These are phyloP conservation scores for Lenzites betulinus DNA, from an alignment of 768 basidiomycete species.

Conservation along the genomic window DNA sequence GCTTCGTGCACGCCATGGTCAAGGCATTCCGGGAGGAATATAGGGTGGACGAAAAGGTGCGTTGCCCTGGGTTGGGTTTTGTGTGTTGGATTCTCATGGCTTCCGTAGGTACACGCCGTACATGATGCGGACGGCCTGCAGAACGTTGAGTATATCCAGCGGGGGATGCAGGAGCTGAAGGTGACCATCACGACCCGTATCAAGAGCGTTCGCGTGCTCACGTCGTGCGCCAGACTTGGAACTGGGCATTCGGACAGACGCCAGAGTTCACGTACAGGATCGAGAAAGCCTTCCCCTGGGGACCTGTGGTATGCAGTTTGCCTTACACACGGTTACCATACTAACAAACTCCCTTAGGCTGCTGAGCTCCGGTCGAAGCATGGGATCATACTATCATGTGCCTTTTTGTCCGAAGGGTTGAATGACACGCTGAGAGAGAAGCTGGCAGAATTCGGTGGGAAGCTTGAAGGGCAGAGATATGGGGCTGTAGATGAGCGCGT, in stretches of 20 bases:
- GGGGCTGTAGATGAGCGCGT: slow-evolving; percentile 38
- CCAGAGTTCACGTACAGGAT: slow-evolving; percentile 84
- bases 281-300: slow-evolving; percentile 40
- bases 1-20: slow-evolving; percentile 70
- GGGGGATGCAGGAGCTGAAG: slow-evolving; percentile 73
- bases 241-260: slow-evolving; percentile 92
- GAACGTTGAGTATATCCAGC: slow-evolving; percentile 58
- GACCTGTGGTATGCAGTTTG: slow-evolving; percentile 34
- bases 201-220: background rate
- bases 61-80: slow-evolving; percentile 1
- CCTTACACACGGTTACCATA: no score
- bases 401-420: slow-evolving; percentile 28
- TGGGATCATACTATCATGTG: slow-evolving; percentile 59
- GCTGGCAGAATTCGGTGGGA: slow-evolving; percentile 29
- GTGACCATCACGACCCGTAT: slow-evolving; percentile 45
- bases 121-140: slow-evolving; percentile 48
- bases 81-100: background rate
- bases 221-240: slow-evolving; percentile 69
- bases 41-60: slow-evolving; percentile 37
- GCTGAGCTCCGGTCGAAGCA: slow-evolving; percentile 62
- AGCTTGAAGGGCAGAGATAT: slow-evolving; percentile 41
- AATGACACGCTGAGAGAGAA: slow-evolving; percentile 19
- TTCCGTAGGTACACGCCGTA: slow-evolving; percentile 32
- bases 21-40: slow-evolving; percentile 68
- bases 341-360: slow-evolving; percentile 34